A percentile compares a stretch with the other conserved stretches of the same genome.
These are phyloP conservation scores for Fusarium brachygibbosum DNA, from an alignment of 2,329 filamentous ascomycete genomes.

Conservation along the genomic window DNA sequence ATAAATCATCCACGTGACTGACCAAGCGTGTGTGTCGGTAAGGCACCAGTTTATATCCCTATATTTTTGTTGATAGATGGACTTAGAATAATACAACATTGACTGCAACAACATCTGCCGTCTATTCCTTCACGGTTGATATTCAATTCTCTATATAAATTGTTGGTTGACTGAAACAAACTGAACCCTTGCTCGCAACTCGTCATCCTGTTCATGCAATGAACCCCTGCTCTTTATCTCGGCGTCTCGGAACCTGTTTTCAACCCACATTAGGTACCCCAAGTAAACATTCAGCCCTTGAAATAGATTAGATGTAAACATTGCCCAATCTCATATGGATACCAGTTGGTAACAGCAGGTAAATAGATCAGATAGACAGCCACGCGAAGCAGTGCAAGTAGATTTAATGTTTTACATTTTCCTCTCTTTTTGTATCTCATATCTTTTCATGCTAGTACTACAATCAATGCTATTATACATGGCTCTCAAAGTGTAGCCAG, in stretches of 20 bases:
- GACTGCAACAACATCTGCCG: background rate
- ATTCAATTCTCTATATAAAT: background rate
- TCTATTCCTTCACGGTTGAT: background rate
- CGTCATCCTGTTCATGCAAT: slow-evolving; percentile 29
- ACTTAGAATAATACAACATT: background rate
- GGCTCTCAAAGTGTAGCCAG: slow-evolving; percentile 48
- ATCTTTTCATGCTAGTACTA: slow-evolving; percentile 50
- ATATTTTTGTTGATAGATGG: background rate
- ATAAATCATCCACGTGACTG: slow-evolving; percentile 52
- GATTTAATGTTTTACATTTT: slow-evolving; percentile 29
- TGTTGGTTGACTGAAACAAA: background rate
- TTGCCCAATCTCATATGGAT: background rate
- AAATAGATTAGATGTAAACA: background rate
- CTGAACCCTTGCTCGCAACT: slow-evolving; percentile 9
- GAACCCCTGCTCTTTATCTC: slow-evolving; percentile 18
- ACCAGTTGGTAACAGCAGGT: background rate
- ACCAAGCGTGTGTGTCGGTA: slow-evolving; percentile 37
- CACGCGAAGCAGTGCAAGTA: background rate
- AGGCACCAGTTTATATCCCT: background rate
- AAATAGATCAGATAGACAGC: background rate
- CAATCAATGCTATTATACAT: slow-evolving; percentile 55
- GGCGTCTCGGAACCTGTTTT: slow-evolving; percentile 21
- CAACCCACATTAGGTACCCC: background rate
- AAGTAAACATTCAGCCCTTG: background rate
- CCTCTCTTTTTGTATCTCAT: slow-evolving; percentile 35